A percentile compares a stretch with the other conserved stretches of the same genome.
phyloP scores from a whole-genome alignment of 1,284 basidiomycete genomes.

The Moesziomyces globuligerus region DNA sequence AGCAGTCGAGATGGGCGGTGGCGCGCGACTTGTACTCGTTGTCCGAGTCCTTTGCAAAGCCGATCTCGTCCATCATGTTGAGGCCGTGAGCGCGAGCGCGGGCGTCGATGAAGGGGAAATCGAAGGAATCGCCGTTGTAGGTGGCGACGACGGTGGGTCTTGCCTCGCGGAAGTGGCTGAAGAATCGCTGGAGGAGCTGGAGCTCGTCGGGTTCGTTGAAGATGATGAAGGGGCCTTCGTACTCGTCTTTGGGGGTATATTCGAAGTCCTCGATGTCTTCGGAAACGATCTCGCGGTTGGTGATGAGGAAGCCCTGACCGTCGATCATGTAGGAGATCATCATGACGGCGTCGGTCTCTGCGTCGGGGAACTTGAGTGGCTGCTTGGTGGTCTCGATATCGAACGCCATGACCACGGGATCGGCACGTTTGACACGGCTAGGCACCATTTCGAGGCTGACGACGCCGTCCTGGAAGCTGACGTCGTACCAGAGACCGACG shows the following conservation, averaged over 20 bases:
- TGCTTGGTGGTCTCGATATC: constrained; percentile 99
- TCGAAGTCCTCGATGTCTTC: constrained; percentile 99
- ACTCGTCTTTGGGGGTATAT: constrained; percentile 97
- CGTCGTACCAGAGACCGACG: constrained; percentile 94
- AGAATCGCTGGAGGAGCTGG: constrained; percentile 77
- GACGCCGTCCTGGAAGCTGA: constrained; percentile 81
- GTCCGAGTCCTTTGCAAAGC: constrained; percentile 89
- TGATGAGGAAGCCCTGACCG: constrained; percentile 96
- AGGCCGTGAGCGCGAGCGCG: constrained; percentile 88
- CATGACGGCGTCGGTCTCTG: constrained; percentile 96
- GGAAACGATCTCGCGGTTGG: constrained; percentile 94
- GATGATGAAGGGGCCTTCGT: constrained; percentile 94
- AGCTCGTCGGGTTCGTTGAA: constrained; percentile 97
- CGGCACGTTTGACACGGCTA: constrained; percentile 95
- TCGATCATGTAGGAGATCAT: constrained; percentile 99
- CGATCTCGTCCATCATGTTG: constrained; percentile 95
- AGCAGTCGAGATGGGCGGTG: constrained; percentile 99
- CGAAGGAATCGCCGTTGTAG: constrained; percentile 99
- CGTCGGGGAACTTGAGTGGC: constrained; percentile 97
- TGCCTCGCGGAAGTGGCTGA: constrained; percentile 89
- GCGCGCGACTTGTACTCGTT: constrained; percentile 93
- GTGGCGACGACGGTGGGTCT: constrained; percentile 97
- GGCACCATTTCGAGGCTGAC: constrained; percentile 79
- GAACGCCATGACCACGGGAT: constrained; percentile 98
- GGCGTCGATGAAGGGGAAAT: constrained; percentile 97